Evolutionary conservation across 1,284 basidiomycete genomes (phyloP), one percentile per base, ranked within the genome.

Genomic region (Naganishia albida): DNA sequence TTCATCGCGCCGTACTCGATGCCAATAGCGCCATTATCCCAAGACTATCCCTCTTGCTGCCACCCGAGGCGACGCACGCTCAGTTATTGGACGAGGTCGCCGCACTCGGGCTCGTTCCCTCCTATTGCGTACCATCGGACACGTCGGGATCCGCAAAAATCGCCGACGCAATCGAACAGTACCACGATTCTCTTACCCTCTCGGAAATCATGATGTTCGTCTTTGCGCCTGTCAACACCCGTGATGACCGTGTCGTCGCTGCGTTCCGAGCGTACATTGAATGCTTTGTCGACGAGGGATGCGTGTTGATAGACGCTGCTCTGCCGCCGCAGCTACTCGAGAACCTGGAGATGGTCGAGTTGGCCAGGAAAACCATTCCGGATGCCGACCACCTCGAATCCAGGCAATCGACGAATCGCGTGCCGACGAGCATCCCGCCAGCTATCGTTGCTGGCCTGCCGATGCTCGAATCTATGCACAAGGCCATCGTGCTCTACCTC

Each of bases 381-480:
- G 49, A 49, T 15, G 44, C 44, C 50, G 34, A 52, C 16, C 49
- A 65, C 26, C 43, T 64, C 28, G 38, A 46, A 28, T 63, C 62
- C 2, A 28, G 62, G 15, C 16, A 56, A 26, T 56, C 49, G n/a
- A 50, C 26, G 25, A 53, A 63, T 26, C 34, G 55, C n/a, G 40
- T 62, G 10, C 62, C 64, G 20, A 39, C 51, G 18, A 30, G 43
- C 34, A 63, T 71, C 16, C 69, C 71, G 0, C 75, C 77, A 10
- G 69, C 72, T 0, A 68, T 80, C 30, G 70, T 77, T 51, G 55
- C 68, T 7, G 70, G 71, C 4, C 69, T 78, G 39, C 77, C 77
- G 6, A 72, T 76, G n/a, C 81, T 98, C 42, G 95, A 98, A 78
- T 83, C 83, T 2, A 78, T 93, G 63, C 94, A 98, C 78, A 88